Conservation (phyloP, 495 filamentous ascomycete species). For the Aspergillus nidulans region DNA sequence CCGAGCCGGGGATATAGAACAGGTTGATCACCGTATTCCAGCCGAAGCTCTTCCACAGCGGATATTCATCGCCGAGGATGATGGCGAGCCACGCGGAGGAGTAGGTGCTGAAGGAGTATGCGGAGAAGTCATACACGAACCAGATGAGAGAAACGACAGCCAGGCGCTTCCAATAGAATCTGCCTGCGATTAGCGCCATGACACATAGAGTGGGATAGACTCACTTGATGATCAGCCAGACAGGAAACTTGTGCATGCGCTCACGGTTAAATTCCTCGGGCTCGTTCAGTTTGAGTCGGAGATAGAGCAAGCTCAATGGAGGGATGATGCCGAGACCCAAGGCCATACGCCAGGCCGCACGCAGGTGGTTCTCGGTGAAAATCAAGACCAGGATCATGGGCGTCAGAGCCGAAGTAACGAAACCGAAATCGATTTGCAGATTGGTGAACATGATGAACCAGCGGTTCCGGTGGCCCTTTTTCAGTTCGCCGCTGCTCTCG, state of each 20-base stretch:
- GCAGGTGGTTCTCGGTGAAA: constrained; percentile 61
- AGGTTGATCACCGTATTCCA: constrained; percentile 82
- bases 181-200: constrained; percentile 9
- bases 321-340: constrained; percentile 78
- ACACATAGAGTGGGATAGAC: not conserved
- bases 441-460: constrained; percentile 97
- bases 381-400: constrained; percentile 69
- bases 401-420: constrained; percentile 70
- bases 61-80: constrained; percentile 51
- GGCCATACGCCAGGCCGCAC: constrained; percentile 69
- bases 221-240: constrained; percentile 48
- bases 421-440: constrained; percentile 77
- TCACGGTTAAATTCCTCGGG: constrained; percentile 73
- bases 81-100: constrained; percentile 64
- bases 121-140: constrained; percentile 87
- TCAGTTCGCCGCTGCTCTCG: constrained; percentile 79
- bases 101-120: constrained; percentile 79
- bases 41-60: constrained; percentile 71
- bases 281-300: constrained; percentile 74
- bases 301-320: constrained; percentile 66
- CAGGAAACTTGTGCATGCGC: constrained; percentile 50
- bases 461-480: constrained; percentile 70
- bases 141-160: constrained; percentile 73
- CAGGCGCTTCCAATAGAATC: constrained; percentile 50
- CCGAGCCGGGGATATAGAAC: constrained; percentile 81